These are phyloP conservation scores for Pythium brassicae DNA, from an alignment of 352 stramenopile genomes.

Conservation along the genomic window DNA sequence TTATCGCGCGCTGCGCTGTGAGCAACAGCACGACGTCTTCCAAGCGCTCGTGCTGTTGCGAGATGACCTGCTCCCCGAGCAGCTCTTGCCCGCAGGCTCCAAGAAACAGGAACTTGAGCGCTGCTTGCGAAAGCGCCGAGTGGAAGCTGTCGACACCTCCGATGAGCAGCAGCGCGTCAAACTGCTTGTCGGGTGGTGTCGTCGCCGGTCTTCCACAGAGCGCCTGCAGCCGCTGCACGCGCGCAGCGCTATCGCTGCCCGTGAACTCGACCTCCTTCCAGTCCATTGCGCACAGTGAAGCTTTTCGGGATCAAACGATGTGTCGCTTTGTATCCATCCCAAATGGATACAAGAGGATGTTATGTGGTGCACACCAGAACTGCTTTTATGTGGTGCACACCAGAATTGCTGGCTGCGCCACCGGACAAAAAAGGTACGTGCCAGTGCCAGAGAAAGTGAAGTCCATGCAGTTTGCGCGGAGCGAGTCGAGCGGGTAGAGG, in stretches of 20 bases:
- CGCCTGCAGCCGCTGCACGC: constrained; percentile 43
- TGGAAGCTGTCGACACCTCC: constrained; percentile 69
- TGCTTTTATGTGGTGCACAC: no score
- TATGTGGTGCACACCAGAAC: no score
- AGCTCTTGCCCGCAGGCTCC: constrained; percentile 67
- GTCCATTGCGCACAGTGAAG: constrained; percentile 23
- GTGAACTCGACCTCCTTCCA: constrained; percentile 55
- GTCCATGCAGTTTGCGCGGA: constrained; percentile 23
- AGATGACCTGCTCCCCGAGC: constrained; percentile 68
- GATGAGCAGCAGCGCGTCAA: constrained; percentile 62
- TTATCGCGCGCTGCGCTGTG: constrained; percentile 24
- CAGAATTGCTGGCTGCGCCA: no score
- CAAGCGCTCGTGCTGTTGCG: constrained; percentile 53
- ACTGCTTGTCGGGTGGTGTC: constrained; percentile 1
- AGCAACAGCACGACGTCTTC: constrained; percentile 72
- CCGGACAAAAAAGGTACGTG: no score
- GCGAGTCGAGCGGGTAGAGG: constrained; percentile 45
- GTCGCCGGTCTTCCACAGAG: constrained; percentile 24
- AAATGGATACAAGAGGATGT: no score
- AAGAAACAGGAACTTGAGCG: constrained; percentile 76
- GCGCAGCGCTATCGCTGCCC: constrained; percentile 49
- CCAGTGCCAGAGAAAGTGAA: no score
- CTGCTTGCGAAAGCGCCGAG: constrained; percentile 51
- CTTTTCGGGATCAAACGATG: no score
- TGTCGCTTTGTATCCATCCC: no score